Evolutionary conservation across 257 asterid genomes (phyloP).

Genomic region (Solanum virginianum): DNA sequence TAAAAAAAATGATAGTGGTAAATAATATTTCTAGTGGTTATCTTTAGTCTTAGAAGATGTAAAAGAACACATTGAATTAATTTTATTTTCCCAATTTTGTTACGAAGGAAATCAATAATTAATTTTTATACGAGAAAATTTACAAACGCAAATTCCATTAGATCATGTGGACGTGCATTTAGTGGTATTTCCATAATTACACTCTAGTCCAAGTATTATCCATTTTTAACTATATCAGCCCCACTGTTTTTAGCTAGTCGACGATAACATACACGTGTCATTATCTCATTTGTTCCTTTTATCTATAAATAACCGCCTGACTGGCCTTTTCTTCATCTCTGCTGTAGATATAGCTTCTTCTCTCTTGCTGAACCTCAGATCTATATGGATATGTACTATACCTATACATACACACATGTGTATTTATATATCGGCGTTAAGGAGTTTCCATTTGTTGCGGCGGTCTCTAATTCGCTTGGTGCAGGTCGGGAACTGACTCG

Average conservation of each 20-base stretch:
- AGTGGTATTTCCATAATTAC: neutral
- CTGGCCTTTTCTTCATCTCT: neutral
- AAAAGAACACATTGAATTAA: too few species aligned
- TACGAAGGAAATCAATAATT: neutral
- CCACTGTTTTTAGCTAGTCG: neutral
- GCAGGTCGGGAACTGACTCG: conserved; percentile 58
- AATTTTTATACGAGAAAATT: neutral
- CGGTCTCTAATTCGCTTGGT: conserved; percentile 66
- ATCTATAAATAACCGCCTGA: conserved; percentile 13
- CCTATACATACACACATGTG: neutral
- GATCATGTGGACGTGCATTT: neutral
- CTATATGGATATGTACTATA: neutral
- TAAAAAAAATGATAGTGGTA: too few species aligned
- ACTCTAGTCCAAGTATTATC: neutral
- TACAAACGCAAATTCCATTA: too few species aligned
- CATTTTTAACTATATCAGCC: neutral
- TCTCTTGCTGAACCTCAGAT: neutral
- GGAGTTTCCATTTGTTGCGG: conserved; percentile 16
- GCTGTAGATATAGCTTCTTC: neutral
- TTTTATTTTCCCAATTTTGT: too few species aligned
- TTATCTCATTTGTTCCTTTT: conserved; percentile 10
- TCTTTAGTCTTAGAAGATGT: neutral
- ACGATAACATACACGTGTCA: conserved; percentile 26
- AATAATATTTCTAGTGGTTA: neutral
- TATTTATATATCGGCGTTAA: neutral